Evolutionary conservation across 345 rosid genomes (phyloP), one percentile per base, ranked within the genome.

Genomic region (Lepidium africanum): DNA sequence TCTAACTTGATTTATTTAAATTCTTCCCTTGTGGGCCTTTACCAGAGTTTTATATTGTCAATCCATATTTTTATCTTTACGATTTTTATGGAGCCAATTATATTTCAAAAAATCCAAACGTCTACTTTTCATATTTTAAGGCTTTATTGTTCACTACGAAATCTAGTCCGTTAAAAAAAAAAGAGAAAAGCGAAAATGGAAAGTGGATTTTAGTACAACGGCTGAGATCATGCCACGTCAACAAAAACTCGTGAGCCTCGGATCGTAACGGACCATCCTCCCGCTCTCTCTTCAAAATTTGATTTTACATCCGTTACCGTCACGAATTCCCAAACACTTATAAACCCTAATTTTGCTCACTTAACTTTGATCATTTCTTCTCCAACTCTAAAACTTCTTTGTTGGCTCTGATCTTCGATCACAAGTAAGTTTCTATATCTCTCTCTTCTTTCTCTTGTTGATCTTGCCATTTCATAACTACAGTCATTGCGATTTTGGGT

Each of bases 261-360:
- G 67, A 79, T 57, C 76, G 68, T 63, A 69, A 69, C 78, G 78
- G 73, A 67, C 58, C 69, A 32, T 49, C 67, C 69, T 79, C 70
- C 74, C 82, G 71, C 83, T 48, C 70, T 72, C 12, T 68, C 21
- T 79, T 67, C 69, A 60, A 74, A 75, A 39, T 73, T 72, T 73
- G 73, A 73, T 58, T 72, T 65, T 25, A 10, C 77, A 71, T 77
- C 78, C 77, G 83, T 71, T 81, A 54, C 70, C 15, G 23, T 55
- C 55, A 7, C 55, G 19, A 23, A 69, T 51, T 67, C 51, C 17
- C 52, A 33, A 51, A 15, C 59, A 41, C 10, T 76, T 75, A 59
- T 63, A 70, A 70, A 41, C 79, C 78, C 74, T 64, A 65, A 74
- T 74, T 52, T 43, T 14, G 35, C 69, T 12, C 49, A 42, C 72